Evolutionary conservation across 2,329 filamentous ascomycete species (phyloP).

Genomic region (Thielaviopsis populi): DNA sequence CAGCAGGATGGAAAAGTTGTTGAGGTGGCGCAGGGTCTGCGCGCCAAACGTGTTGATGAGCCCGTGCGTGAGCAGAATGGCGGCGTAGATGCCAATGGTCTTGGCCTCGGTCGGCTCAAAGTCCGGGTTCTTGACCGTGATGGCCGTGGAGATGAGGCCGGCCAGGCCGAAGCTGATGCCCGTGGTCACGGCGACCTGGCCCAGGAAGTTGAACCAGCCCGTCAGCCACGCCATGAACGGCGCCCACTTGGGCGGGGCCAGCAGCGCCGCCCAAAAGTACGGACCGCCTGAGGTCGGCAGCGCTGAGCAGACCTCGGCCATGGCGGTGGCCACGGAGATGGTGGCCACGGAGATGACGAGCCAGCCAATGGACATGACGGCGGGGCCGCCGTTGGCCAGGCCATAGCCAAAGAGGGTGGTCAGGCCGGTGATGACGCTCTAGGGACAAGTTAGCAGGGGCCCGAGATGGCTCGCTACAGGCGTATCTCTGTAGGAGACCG

Average conservation of each 20-base stretch:
- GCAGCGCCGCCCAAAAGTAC: slow-evolving; percentile 45
- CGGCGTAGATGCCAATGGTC: slow-evolving; percentile 45
- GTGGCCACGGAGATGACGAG: slow-evolving; percentile 35
- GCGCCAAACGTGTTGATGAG: slow-evolving; percentile 44
- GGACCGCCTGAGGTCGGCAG: slow-evolving; percentile 44
- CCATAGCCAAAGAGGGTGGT: slow-evolving; percentile 45
- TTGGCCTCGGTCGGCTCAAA: slow-evolving; percentile 23
- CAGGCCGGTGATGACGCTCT: slow-evolving; percentile 45
- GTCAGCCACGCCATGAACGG: slow-evolving; percentile 22
- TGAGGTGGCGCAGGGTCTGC: slow-evolving; percentile 38
- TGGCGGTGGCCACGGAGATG: slow-evolving; percentile 31
- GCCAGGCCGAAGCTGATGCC: slow-evolving; percentile 30
- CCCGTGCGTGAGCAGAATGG: slow-evolving; percentile 38
- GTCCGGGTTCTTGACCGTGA: slow-evolving; percentile 25
- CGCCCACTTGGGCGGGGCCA: slow-evolving; percentile 29
- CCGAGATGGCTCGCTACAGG: too few relatives aligned
- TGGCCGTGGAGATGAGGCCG: slow-evolving; percentile 26
- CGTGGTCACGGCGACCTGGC: slow-evolving; percentile 29
- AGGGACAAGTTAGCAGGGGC: neutral
- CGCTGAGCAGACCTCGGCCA: slow-evolving; percentile 45
- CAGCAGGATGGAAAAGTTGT: slow-evolving; percentile 40
- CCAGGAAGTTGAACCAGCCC: slow-evolving; percentile 30
- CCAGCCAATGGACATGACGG: slow-evolving; percentile 42
- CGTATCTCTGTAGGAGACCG: too few relatives aligned
- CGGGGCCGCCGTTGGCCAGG: slow-evolving; percentile 38